A percentile compares a stretch with the other conserved stretches of the same genome.
Conservation (phyloP, 768 basidiomycete genomes). For the Lepiota brunneoincarnata region DNA sequence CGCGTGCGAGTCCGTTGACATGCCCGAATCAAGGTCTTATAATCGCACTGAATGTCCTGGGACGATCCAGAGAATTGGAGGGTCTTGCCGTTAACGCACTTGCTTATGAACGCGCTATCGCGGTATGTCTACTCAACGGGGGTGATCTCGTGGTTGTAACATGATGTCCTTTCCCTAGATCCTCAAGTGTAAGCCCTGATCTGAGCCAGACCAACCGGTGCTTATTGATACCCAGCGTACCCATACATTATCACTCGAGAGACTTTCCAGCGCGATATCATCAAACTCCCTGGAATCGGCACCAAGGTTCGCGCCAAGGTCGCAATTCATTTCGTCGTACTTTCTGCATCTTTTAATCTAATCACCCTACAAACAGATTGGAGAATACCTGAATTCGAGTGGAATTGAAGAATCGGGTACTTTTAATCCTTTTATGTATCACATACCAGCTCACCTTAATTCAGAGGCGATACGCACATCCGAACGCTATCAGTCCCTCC, state of each 20-base stretch:
- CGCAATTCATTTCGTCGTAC: background rate
- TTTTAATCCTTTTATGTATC: background rate
- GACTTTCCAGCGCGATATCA: slow-evolving; percentile 34
- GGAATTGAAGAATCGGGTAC: slow-evolving; percentile 49
- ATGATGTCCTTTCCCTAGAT: slow-evolving; percentile 14
- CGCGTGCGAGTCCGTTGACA: slow-evolving; percentile 60
- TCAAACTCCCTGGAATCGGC: slow-evolving; percentile 47
- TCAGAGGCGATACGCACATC: slow-evolving; percentile 47
- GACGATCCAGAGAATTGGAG: slow-evolving; percentile 59
- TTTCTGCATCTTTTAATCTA: background rate
- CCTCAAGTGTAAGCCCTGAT: slow-evolving; percentile 26
- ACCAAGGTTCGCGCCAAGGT: slow-evolving; percentile 51
- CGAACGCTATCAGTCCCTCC: slow-evolving; percentile 53
- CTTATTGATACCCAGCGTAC: slow-evolving; percentile 37
- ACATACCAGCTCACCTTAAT: background rate
- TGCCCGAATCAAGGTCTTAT: slow-evolving; percentile 69
- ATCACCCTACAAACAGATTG: slow-evolving; percentile 42
- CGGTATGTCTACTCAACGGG: slow-evolving; percentile 38
- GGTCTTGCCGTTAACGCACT: slow-evolving; percentile 65
- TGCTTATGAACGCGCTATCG: slow-evolving; percentile 70
- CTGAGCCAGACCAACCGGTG: background rate
- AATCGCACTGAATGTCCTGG: slow-evolving; percentile 56
- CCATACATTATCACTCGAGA: slow-evolving; percentile 39
- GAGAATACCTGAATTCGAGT: slow-evolving; percentile 57
- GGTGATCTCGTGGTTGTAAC: background rate